Conservation (phyloP, 2,329 filamentous ascomycete species). For the Paradendryphiella salina region DNA sequence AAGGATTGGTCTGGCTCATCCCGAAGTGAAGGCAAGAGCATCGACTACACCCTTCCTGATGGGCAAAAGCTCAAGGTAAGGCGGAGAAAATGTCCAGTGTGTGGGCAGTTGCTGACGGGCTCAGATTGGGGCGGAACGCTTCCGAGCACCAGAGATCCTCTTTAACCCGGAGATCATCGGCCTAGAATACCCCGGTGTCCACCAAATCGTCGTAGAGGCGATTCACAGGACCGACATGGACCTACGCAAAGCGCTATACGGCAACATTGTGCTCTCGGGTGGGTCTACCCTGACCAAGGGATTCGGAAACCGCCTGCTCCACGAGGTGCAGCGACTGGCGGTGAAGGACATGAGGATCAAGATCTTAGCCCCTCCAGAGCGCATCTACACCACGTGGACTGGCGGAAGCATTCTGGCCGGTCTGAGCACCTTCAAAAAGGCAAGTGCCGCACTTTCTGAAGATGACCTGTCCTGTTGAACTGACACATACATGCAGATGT, state of each 20-base stretch:
- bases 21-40: slow-evolving; percentile 75
- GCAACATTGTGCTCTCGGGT: slow-evolving; percentile 95
- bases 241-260: slow-evolving; percentile 88
- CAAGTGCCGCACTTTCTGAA: slow-evolving; percentile 49
- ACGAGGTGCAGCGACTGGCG: slow-evolving; percentile 88
- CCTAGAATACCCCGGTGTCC: slow-evolving; percentile 92
- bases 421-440: slow-evolving; percentile 97
- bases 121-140: slow-evolving; percentile 88
- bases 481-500: slow-evolving; percentile 71
- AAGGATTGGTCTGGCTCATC: slow-evolving; percentile 85
- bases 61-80: slow-evolving; percentile 87
- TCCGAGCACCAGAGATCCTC: slow-evolving; percentile 93
- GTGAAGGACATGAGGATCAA: slow-evolving; percentile 99
- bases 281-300: slow-evolving; percentile 96
- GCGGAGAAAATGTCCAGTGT: slow-evolving; percentile 8
- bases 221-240: slow-evolving; percentile 96
- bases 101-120: slow-evolving; percentile 26
- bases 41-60: slow-evolving; percentile 89
- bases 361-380: slow-evolving; percentile 95
- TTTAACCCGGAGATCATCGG: slow-evolving; percentile 98
- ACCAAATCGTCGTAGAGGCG: slow-evolving; percentile 96
- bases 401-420: slow-evolving; percentile 96
- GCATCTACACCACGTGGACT: slow-evolving; percentile 99
- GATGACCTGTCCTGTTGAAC: slow-evolving; percentile 19
- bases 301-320: slow-evolving; percentile 88